Base-by-base conservation (phyloP, 805 yeast species). In the Blastobotrys americana region DNA sequence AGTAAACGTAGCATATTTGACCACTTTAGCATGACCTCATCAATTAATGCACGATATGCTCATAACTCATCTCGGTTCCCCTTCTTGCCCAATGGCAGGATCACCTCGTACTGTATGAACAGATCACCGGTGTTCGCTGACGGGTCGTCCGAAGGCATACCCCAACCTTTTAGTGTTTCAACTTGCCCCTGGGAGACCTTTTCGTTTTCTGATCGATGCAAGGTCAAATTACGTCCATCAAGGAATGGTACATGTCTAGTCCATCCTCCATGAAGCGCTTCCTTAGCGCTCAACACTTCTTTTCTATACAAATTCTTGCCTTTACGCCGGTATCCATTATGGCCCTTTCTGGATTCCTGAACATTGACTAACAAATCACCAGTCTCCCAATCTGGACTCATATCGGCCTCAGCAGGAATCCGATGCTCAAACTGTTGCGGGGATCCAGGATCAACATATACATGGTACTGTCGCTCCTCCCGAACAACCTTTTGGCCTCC, bases 231-330 rank as follows among this genome's bases (percentile, higher is more conserved):
- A 23, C 72, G 73, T 17, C 69, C 70, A 58, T 84, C 96, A 44
- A 93, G 73, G 50, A 79, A 82, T 35, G 71, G 74, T 20, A 93
- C 70, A 4, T 64, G 63, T 44, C 96, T 71, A 33, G 64, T 57
- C 98, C 98, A 93, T 15, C 81, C 86, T 15, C 98, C 98, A 4
- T 56, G 41, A 5, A 77, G 40, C 0, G 97, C 84, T 61, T 93
- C 96, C 43, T 73, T 70, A 41, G 80, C 68, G 2, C 83, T 73
- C 23, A 93, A 60, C 1, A 77, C 80, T 60, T 93, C 97, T 0
- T 87, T 84, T 48, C 97, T 70, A 67, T 81, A 89, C 51, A 93
- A 66, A 55, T 83, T 70, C 50, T 72, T 61, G 31, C 84, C 84
- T 48, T 87, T 73, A 54, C 98, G 75, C 63, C 96, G 74, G 66